phyloP scores from a whole-genome alignment of 108 stramenopile species.

The Skeletonema marinoi region DNA sequence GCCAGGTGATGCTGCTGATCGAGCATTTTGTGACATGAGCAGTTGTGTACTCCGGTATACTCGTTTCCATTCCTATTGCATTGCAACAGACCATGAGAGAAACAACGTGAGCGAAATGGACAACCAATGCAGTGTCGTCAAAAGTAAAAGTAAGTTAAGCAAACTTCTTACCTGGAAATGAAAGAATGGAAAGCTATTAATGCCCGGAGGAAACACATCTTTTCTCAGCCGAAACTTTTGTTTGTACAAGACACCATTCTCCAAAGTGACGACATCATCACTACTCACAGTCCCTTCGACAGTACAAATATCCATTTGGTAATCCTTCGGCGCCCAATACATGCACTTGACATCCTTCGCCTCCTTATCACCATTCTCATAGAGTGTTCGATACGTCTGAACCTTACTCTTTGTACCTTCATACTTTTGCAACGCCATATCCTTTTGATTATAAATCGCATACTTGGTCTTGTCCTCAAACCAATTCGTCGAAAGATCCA shows the following conservation, averaged over 20 bases:
- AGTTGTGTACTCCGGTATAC: constrained; percentile 69
- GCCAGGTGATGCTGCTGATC: constrained; percentile 29
- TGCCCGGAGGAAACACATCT: constrained; percentile 53
- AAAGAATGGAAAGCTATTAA: constrained; percentile 81
- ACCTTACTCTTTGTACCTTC: constrained; percentile 54
- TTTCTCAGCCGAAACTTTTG: constrained; percentile 55
- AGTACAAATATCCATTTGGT: constrained; percentile 77
- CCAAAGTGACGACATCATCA: constrained; percentile 72
- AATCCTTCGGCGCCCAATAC: constrained; percentile 87
- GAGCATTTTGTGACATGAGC: constrained; percentile 41
- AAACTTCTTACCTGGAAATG: constrained; percentile 72
- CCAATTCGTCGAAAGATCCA: constrained; percentile 54
- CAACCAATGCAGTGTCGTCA: background rate
- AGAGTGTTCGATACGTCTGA: constrained; percentile 32
- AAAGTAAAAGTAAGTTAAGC: background rate
- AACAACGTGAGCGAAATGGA: background rate
- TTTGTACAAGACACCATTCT: constrained; percentile 78
- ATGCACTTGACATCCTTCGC: constrained; percentile 71
- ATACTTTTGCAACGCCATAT: constrained; percentile 53
- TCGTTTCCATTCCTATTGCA: constrained; percentile 83
- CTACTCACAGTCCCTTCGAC: constrained; percentile 42
- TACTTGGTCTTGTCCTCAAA: constrained; percentile 57
- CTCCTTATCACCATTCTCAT: constrained; percentile 22
- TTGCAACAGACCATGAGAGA: background rate
- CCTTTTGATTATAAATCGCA: constrained; percentile 37